These are phyloP conservation scores for Chalara sp. DNA, from an alignment of 2,329 filamentous ascomycete species.

Conservation along the genomic window DNA sequence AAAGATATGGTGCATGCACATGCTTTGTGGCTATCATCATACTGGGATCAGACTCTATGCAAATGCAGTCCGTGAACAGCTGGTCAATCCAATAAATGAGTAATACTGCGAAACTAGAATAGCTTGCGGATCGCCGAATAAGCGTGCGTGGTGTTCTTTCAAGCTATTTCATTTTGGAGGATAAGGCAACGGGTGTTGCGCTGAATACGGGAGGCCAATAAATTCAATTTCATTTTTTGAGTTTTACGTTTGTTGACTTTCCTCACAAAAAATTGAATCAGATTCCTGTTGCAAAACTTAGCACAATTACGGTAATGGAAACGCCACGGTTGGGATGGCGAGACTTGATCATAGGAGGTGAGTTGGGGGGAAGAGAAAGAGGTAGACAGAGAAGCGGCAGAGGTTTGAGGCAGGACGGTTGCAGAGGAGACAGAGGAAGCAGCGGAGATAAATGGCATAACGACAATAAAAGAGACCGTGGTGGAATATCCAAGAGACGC, in stretches of 20 bases:
- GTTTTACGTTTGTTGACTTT: conserved; percentile 3
- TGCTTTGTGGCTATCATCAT: neutral
- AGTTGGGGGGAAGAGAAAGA: too few relatives aligned
- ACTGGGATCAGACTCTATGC: neutral
- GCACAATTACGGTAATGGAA: too few relatives aligned
- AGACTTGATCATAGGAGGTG: too few relatives aligned
- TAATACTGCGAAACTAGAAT: conserved; percentile 1
- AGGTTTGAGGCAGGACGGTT: neutral
- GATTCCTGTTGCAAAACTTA: neutral
- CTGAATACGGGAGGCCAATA: conserved; percentile 1
- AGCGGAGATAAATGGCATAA: conserved; percentile 3
- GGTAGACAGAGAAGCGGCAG: neutral
- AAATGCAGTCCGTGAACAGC: conserved; percentile 1
- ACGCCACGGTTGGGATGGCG: too few relatives aligned
- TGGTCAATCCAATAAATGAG: conserved; percentile 1
- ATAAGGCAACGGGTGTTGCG: neutral
- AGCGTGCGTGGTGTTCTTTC: neutral
- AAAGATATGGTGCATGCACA: neutral
- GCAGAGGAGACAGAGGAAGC: conserved; percentile 4
- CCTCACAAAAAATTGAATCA: neutral
- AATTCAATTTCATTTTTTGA: neutral
- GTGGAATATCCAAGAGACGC: neutral
- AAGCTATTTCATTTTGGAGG: neutral
- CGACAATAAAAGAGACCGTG: neutral
- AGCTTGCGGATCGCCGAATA: neutral